Evolutionary conservation across 2,329 filamentous ascomycete genomes (phyloP).

Genomic region (Ophiocordyceps camponoti-floridani): DNA sequence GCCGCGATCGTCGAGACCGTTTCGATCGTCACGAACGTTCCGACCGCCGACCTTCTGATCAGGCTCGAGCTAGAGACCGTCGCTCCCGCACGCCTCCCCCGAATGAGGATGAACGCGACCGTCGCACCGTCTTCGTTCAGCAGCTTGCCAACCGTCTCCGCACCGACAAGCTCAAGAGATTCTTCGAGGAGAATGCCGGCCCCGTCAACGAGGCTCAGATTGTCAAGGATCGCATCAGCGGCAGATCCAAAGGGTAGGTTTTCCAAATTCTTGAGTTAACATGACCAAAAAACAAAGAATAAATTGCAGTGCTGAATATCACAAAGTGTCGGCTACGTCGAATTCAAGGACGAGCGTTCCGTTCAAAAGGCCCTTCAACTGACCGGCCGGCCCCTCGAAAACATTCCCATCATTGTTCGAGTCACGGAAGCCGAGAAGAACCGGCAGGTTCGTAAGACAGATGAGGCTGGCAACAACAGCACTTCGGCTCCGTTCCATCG

Average conservation of each 20-base stretch:
- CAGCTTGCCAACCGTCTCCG: conserved; percentile 88
- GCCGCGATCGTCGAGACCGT: conserved; percentile 15
- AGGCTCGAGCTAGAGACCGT: conserved; percentile 31
- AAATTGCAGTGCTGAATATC: conserved; percentile 16
- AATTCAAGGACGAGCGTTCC: conserved; percentile 93
- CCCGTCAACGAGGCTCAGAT: conserved; percentile 95
- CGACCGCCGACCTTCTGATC: conserved; percentile 32
- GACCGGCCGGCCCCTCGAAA: conserved; percentile 95
- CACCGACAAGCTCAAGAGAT: conserved; percentile 80
- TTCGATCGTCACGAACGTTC: conserved; percentile 29
- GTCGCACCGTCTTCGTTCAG: conserved; percentile 94
- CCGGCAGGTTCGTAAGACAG: conserved; percentile 75
- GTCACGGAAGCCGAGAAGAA: conserved; percentile 99
- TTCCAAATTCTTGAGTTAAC: background rate
- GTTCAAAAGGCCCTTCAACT: conserved; percentile 88
- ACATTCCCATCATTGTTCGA: conserved; percentile 96
- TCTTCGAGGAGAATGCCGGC: conserved; percentile 91
- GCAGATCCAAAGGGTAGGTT: conserved; percentile 85
- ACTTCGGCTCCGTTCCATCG: conserved; percentile 91
- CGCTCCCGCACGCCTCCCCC: conserved; percentile 47
- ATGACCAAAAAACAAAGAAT: conserved; percentile 1
- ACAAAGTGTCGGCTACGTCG: conserved; percentile 87
- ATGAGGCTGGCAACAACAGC: conserved; percentile 50
- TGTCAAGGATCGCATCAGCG: conserved; percentile 92
- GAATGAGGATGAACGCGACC: conserved; percentile 91